Evolutionary conservation across 331 rosid species (phyloP).

Genomic region (Pyrus hybrid): DNA sequence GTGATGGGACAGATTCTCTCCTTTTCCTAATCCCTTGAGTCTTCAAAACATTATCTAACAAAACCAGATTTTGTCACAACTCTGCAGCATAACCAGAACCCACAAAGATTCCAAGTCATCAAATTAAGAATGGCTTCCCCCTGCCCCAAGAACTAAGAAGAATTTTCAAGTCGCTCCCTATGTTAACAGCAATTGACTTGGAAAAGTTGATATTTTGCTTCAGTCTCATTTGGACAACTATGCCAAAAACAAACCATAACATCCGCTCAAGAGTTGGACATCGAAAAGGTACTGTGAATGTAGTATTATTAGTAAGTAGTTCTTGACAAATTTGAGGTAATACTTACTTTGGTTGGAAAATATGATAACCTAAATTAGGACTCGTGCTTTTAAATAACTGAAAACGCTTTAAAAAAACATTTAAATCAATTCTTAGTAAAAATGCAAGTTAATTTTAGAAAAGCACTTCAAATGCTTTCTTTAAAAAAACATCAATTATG

Average conservation of each 20-base stretch:
- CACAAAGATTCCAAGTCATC: neutral
- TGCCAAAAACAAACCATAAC: neutral
- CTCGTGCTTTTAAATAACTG: no score
- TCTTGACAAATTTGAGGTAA: neutral
- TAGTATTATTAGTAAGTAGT: neutral
- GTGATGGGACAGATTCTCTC: neutral
- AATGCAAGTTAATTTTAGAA: no score
- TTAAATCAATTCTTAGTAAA: no score
- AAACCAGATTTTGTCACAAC: neutral
- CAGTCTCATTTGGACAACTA: neutral
- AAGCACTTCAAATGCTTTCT: no score
- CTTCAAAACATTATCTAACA: neutral
- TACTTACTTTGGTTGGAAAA: neutral
- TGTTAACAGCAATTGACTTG: neutral
- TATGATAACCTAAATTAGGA: neutral
- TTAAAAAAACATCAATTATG: no score
- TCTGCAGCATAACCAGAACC: neutral
- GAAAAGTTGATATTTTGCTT: neutral
- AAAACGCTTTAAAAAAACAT: no score
- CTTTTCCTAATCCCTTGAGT: no score
- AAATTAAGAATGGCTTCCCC: neutral
- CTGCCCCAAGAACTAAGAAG: neutral
- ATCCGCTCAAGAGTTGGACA: neutral
- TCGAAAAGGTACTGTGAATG: neutral
- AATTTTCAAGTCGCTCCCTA: neutral